Evolutionary conservation across 371 early-diverging fungal genomes (phyloP), one percentile per base, ranked within the genome.

Genomic region (Mortierella sp.): DNA sequence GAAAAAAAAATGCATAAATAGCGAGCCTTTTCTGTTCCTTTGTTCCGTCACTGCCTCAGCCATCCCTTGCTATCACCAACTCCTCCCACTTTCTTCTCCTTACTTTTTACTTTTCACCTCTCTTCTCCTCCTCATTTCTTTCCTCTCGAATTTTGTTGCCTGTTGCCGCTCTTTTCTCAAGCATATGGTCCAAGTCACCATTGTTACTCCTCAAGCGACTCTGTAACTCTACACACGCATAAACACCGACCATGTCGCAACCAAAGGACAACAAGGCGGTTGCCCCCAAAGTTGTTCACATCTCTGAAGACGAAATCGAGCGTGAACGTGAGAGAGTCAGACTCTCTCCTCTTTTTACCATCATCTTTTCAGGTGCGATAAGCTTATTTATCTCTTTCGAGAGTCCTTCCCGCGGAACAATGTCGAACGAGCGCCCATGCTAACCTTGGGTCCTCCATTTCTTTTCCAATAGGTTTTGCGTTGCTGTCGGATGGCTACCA

Each of bases 401-500:
- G 50, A 50, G 13, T 16, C 50, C 13, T 50, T 50, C 26, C 10
- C 24, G 26, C 1, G 19, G 19, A 1, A 24, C 24, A 53, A 53
- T 53, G 19, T 21, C 21, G 24, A n/a, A n/a, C 5, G n/a, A 0
- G 8, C 54, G n/a, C 6, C 24, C 2, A 8, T 64, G 5, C 1
- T 64, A 37, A 64, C 34, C 37, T 28, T 64, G 34, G 19, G 3
- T 34, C 19, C 9, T 64, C 34, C 14, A 37, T 6, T 34, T 5
- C 34, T 10, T 40, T 10, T 28, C 64, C 26, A 24, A 4, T 71
- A 79, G 83, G 83, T 14, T 72, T 76, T 55, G 83, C 83, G 11
- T n/a, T 83, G 44, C 72, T 83, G 73, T 83, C 83, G 37, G 83
- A 83, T 70, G 83, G 83, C 5, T 83, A 83, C 55, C 83, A 83